phyloP scores from a whole-genome alignment of 169 alveolate species.

The Eimeria tenella region DNA sequence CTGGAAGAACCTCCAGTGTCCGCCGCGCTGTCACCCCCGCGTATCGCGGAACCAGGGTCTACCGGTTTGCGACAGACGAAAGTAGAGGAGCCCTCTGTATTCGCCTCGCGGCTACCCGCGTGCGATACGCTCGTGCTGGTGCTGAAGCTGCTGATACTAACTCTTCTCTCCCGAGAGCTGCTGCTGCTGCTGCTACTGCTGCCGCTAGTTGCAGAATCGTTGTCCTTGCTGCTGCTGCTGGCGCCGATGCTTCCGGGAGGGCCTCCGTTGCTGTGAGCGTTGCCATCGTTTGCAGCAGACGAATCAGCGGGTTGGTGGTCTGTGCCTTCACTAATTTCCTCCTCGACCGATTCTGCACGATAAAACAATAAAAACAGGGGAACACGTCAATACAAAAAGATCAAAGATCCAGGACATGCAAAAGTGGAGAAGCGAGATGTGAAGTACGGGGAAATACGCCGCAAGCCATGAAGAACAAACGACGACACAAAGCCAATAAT shows the following conservation, averaged over 20 bases:
- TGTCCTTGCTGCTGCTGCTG: neutral
- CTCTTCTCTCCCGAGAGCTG: conserved; percentile 4
- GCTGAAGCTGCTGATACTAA: conserved; percentile 30
- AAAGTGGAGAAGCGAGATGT: neutral
- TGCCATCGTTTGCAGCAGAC: neutral
- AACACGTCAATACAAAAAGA: neutral
- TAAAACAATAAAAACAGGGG: neutral
- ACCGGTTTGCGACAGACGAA: too few relatives aligned
- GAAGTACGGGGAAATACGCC: neutral
- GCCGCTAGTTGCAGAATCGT: neutral
- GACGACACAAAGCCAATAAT: neutral
- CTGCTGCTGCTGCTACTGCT: conserved; percentile 52
- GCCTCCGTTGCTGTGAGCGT: neutral
- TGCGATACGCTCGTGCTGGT: neutral
- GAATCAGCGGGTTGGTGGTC: neutral
- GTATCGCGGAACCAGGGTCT: too few relatives aligned
- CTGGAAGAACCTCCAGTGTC: too few relatives aligned
- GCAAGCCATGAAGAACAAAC: neutral
- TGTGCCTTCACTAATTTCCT: neutral
- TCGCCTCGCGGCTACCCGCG: neutral
- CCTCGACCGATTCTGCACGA: conserved; percentile 50
- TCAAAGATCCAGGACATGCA: neutral
- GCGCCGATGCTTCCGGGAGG: neutral
- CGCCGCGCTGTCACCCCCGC: too few relatives aligned
- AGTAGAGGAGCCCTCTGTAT: neutral